phyloP scores from a whole-genome alignment of 768 basidiomycete genomes.

The Arthromyces matolae region DNA sequence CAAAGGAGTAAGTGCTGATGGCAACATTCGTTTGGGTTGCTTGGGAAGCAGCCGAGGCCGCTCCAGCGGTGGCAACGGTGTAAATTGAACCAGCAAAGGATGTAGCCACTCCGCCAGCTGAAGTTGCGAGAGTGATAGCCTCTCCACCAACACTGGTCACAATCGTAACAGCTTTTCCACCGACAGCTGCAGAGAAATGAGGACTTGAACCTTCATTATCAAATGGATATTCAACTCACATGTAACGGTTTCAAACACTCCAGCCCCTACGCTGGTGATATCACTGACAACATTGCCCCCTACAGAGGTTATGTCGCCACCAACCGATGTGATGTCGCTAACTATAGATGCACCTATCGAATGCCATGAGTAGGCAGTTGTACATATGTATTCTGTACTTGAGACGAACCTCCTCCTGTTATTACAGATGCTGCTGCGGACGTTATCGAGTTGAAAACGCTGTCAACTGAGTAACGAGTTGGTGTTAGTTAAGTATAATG shows the following conservation, averaged over 20 bases:
- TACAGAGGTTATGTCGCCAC: slow-evolving; percentile 26
- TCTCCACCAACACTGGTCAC: slow-evolving; percentile 56
- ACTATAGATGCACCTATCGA: slow-evolving; percentile 34
- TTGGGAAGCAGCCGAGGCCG: slow-evolving; percentile 22
- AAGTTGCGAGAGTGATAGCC: slow-evolving; percentile 54
- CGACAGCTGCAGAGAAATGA: slow-evolving; percentile 44
- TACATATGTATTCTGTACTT: not conserved
- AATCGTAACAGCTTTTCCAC: slow-evolving; percentile 49
- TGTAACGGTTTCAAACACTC: slow-evolving; percentile 37
- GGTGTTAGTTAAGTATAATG: not conserved
- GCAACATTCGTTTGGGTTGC: slow-evolving; percentile 23
- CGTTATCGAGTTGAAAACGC: slow-evolving; percentile 35
- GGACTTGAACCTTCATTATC: slow-evolving; percentile 11
- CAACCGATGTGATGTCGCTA: slow-evolving; percentile 26
- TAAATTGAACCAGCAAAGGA: slow-evolving; percentile 51
- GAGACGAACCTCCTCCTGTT: slow-evolving; percentile 26
- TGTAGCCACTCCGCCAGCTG: slow-evolving; percentile 40
- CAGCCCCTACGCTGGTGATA: slow-evolving; percentile 27
- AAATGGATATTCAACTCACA: slow-evolving; percentile 28
- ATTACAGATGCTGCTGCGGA: slow-evolving; percentile 29
- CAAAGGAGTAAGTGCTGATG: slow-evolving; percentile 19
- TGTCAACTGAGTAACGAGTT: slow-evolving; percentile 27
- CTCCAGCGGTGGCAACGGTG: slow-evolving; percentile 43
- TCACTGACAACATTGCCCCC: slow-evolving; percentile 26
- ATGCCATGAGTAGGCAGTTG: not conserved